Evolutionary conservation across 768 basidiomycete species (phyloP).

Genomic region (Mycena albidolilacea): DNA sequence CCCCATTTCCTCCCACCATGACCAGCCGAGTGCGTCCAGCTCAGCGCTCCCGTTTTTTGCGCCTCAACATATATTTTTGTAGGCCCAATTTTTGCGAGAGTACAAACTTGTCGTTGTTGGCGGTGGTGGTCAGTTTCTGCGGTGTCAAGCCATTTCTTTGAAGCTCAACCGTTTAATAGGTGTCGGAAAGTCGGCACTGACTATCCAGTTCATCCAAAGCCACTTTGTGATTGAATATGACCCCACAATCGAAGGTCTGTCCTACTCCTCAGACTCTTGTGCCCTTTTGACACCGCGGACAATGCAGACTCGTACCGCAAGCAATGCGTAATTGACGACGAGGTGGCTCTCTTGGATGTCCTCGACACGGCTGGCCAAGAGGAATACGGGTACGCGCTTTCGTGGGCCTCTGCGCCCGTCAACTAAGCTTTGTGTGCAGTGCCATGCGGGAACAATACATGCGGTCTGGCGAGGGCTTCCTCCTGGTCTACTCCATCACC

Average conservation of each 20-base stretch:
- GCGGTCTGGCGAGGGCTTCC: slow-evolving; percentile 98
- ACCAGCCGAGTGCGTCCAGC: slow-evolving; percentile 27
- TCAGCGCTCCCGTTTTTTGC: not conserved
- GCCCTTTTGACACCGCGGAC: not conserved
- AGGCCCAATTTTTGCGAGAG: slow-evolving; percentile 37
- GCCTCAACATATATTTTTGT: not conserved
- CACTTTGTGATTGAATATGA: slow-evolving; percentile 89
- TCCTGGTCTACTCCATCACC: slow-evolving; percentile 98
- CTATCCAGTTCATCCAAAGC: slow-evolving; percentile 98
- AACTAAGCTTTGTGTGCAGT: slow-evolving; percentile 53
- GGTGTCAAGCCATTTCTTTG: too few species aligned
- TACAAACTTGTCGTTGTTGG: slow-evolving; percentile 78
- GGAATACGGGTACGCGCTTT: slow-evolving; percentile 88
- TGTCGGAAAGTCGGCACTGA: slow-evolving; percentile 89
- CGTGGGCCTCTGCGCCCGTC: not conserved
- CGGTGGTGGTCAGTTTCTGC: slow-evolving; percentile 70
- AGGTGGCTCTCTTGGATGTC: slow-evolving; percentile 97
- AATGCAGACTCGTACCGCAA: slow-evolving; percentile 93
- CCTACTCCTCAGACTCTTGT: slow-evolving; percentile 21
- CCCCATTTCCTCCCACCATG: slow-evolving; percentile 18
- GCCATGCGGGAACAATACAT: slow-evolving; percentile 99
- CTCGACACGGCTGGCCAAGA: slow-evolving; percentile 98
- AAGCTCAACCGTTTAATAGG: slow-evolving; percentile 10
- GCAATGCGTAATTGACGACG: slow-evolving; percentile 98
- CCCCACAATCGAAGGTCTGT: slow-evolving; percentile 52